phyloP scores from a whole-genome alignment of 495 filamentous ascomycete genomes.

The Neurospora discreta region DNA sequence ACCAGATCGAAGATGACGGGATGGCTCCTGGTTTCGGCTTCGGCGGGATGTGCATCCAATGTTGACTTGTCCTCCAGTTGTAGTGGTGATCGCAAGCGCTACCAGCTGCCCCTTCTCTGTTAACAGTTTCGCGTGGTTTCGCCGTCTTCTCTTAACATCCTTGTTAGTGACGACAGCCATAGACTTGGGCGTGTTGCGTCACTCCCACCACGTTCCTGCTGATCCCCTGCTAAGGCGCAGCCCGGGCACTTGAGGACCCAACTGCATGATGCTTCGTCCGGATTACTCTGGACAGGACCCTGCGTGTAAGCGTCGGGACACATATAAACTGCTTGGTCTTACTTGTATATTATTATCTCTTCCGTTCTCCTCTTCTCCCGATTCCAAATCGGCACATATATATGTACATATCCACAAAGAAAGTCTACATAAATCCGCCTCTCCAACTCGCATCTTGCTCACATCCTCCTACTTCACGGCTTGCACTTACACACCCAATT shows the following conservation, averaged over 20 bases:
- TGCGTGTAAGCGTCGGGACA: not conserved
- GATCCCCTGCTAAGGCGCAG: slow-evolving; percentile 8
- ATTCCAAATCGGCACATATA: too few species aligned
- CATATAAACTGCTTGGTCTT: not conserved
- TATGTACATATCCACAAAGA: not conserved
- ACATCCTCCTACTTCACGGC: not conserved
- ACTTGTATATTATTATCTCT: not conserved
- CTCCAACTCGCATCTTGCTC: not conserved
- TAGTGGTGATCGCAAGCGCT: not conserved
- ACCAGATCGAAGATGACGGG: not conserved
- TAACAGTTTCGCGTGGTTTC: not conserved
- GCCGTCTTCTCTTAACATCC: not conserved
- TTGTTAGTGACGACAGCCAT: not conserved
- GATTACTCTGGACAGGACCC: not conserved
- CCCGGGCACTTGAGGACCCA: not conserved
- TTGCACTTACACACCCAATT: not conserved
- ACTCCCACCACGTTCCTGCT: slow-evolving; percentile 4
- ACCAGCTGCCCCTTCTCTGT: not conserved
- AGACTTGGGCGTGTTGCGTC: slow-evolving; percentile 7
- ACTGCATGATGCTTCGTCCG: not conserved
- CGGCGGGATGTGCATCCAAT: not conserved
- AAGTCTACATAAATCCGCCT: not conserved
- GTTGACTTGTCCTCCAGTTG: not conserved
- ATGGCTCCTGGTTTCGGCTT: not conserved
- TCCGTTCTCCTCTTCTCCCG: not conserved